These are phyloP conservation scores for Cucurbitaria berberidis DNA, from an alignment of 2,329 filamentous ascomycete genomes.

Conservation along the genomic window DNA sequence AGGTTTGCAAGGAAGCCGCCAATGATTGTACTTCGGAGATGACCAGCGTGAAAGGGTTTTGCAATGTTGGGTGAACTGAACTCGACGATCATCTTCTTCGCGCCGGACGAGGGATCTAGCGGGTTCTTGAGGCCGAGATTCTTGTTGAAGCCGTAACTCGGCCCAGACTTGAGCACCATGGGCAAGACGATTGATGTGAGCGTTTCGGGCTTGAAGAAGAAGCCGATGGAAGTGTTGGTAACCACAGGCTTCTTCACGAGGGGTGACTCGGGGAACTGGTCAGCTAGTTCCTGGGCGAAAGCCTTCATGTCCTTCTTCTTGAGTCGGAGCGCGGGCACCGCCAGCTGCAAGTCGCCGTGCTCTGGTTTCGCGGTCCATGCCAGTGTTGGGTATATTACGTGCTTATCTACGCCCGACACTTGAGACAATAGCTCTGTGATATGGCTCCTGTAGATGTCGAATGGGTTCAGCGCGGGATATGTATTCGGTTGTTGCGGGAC, in stretches of 20 bases:
- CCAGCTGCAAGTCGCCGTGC: constrained; percentile 81
- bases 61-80: constrained; percentile 88
- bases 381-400: constrained; percentile 75
- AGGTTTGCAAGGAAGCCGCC: constrained; percentile 75
- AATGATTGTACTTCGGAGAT: constrained; percentile 78
- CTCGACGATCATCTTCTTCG: constrained; percentile 75
- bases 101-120: constrained; percentile 63
- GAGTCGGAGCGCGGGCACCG: constrained; percentile 78
- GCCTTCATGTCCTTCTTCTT: constrained; percentile 68
- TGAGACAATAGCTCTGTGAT: constrained; percentile 71
- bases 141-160: constrained; percentile 68
- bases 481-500: constrained; percentile 50
- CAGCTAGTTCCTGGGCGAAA: constrained; percentile 61
- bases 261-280: constrained; percentile 73
- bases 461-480: constrained; percentile 73
- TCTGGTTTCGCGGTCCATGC: constrained; percentile 81
- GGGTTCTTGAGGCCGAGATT: constrained; percentile 66
- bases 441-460: constrained; percentile 81
- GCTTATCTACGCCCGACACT: constrained; percentile 72
- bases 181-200: constrained; percentile 72
- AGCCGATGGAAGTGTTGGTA: constrained; percentile 74
- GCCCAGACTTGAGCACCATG: constrained; percentile 67
- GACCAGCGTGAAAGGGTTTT: constrained; percentile 78
- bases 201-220: constrained; percentile 77
- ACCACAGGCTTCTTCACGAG: constrained; percentile 73